Percentiles rank a stretch among this genome's conserved stretches.
These are phyloP conservation scores for Triglochin maritima DNA, from an alignment of 106 monocot genomes.

Conservation along the genomic window DNA sequence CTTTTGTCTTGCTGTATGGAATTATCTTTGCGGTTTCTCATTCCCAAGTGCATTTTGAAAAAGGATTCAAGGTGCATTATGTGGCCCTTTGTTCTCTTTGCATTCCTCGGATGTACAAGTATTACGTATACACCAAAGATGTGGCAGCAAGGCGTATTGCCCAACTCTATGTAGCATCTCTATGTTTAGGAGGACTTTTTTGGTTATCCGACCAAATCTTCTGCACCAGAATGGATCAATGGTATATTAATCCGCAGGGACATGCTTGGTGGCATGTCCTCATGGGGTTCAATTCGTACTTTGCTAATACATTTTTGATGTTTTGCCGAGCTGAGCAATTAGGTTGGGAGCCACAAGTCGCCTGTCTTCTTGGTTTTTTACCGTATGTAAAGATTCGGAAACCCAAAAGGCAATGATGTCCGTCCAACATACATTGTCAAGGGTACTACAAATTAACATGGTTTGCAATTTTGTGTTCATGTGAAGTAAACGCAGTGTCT, in stretches of 20 bases:
- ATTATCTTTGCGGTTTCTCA: conserved; percentile 43
- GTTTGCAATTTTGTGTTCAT: too few relatives aligned
- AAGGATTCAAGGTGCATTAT: conserved; percentile 70
- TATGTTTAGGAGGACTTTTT: conserved; percentile 39
- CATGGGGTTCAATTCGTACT: conserved; percentile 84
- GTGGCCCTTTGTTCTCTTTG: conserved; percentile 62
- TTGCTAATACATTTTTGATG: conserved; percentile 82
- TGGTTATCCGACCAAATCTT: conserved; percentile 52
- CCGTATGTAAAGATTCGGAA: conserved; percentile 27
- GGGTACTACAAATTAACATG: too few relatives aligned
- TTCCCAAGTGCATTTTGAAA: conserved; percentile 31
- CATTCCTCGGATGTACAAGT: conserved; percentile 87
- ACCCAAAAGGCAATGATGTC: neutral
- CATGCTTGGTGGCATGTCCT: conserved; percentile 89
- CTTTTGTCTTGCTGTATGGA: conserved; percentile 71
- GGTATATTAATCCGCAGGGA: conserved; percentile 74
- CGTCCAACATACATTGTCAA: too few relatives aligned
- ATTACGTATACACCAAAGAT: conserved; percentile 82
- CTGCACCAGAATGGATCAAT: conserved; percentile 42
- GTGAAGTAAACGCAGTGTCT: too few relatives aligned
- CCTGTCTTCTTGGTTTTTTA: conserved; percentile 36
- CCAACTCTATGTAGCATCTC: conserved; percentile 39
- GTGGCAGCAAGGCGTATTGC: conserved; percentile 58
- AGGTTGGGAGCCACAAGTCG: conserved; percentile 55
- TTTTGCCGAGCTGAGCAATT: conserved; percentile 74